These are phyloP conservation scores for Pelargonium australe DNA, from an alignment of 441 rosid species.

Conservation along the genomic window DNA sequence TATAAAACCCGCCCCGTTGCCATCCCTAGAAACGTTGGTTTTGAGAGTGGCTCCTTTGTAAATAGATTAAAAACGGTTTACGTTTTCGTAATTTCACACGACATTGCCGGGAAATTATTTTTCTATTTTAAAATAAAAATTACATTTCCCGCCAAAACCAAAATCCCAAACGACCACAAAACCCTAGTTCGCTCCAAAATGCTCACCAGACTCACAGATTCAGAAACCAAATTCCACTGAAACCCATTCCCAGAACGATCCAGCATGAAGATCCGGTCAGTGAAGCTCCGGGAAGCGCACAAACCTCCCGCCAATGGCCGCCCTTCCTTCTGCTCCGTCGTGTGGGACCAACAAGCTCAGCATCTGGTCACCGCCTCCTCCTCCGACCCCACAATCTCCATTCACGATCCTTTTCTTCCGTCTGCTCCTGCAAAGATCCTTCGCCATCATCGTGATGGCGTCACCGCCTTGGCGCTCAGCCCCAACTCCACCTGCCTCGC, in stretches of 20 bases:
- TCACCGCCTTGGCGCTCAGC: slow-evolving; percentile 75
- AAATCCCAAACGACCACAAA: background rate
- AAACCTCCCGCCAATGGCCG: slow-evolving; percentile 32
- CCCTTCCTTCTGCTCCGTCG: slow-evolving; percentile 72
- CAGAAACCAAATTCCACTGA: background rate
- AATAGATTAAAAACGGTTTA: too few species aligned
- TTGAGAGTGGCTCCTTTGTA: too few species aligned
- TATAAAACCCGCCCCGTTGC: too few species aligned
- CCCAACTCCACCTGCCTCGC: slow-evolving; percentile 87
- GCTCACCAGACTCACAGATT: background rate
- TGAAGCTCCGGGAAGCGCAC: slow-evolving; percentile 85
- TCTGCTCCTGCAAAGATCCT: slow-evolving; percentile 56
- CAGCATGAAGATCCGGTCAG: slow-evolving; percentile 67
- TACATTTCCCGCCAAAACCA: background rate
- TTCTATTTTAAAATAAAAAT: background rate
- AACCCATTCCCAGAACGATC: background rate
- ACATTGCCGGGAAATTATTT: background rate
- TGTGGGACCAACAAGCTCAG: slow-evolving; percentile 71
- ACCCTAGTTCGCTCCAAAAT: background rate
- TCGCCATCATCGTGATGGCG: slow-evolving; percentile 92
- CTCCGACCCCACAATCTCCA: slow-evolving; percentile 55
- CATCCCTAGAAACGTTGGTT: too few species aligned
- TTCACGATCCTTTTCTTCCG: slow-evolving; percentile 66
- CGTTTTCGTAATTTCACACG: too few species aligned
- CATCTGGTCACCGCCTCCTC: slow-evolving; percentile 87